A percentile compares a stretch with the other conserved stretches of the same genome.
Evolutionary conservation across 1,284 basidiomycete species (phyloP).

Genomic region (Wolfiporia cocos): DNA sequence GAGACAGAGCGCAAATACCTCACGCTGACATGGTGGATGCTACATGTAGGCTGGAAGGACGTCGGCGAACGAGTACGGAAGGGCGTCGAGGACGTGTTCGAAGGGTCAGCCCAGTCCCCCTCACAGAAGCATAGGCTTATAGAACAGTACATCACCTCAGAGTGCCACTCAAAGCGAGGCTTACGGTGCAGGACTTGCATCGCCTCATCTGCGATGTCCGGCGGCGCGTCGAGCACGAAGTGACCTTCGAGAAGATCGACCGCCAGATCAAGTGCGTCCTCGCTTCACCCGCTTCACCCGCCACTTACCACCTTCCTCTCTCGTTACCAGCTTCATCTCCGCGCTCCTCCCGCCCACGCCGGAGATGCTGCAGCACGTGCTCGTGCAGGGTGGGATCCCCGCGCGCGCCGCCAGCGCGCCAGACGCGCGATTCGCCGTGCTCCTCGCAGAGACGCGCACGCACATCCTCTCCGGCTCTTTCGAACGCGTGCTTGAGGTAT

Average conservation of each 20-base stretch:
- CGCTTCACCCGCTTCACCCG: not conserved
- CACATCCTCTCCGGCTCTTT: slow-evolving; percentile 70
- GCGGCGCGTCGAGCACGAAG: slow-evolving; percentile 65
- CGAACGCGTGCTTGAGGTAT: slow-evolving; percentile 55
- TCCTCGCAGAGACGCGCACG: slow-evolving; percentile 66
- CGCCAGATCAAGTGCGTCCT: slow-evolving; percentile 45
- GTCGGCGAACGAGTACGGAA: slow-evolving; percentile 66
- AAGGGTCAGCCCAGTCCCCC: slow-evolving; percentile 48
- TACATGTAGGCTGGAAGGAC: slow-evolving; percentile 86
- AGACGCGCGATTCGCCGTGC: slow-evolving; percentile 50
- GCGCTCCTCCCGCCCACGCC: slow-evolving; percentile 68
- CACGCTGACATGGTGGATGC: slow-evolving; percentile 86
- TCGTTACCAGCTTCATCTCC: slow-evolving; percentile 54
- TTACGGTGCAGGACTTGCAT: slow-evolving; percentile 64
- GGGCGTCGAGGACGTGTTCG: slow-evolving; percentile 77
- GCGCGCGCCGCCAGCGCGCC: slow-evolving; percentile 19
- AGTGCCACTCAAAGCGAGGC: slow-evolving; percentile 72
- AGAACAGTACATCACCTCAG: slow-evolving; percentile 30
- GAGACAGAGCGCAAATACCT: slow-evolving; percentile 75
- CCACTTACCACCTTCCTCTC: not conserved
- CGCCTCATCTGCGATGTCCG: slow-evolving; percentile 66
- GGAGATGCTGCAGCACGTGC: slow-evolving; percentile 61
- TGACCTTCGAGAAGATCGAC: slow-evolving; percentile 56
- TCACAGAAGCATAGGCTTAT: not conserved
- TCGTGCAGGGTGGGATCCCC: slow-evolving; percentile 54